A percentile compares a stretch with the other conserved stretches of the same genome.
These are phyloP conservation scores for Fusarium succisae DNA, from an alignment of 2,329 filamentous ascomycete species.

Conservation along the genomic window DNA sequence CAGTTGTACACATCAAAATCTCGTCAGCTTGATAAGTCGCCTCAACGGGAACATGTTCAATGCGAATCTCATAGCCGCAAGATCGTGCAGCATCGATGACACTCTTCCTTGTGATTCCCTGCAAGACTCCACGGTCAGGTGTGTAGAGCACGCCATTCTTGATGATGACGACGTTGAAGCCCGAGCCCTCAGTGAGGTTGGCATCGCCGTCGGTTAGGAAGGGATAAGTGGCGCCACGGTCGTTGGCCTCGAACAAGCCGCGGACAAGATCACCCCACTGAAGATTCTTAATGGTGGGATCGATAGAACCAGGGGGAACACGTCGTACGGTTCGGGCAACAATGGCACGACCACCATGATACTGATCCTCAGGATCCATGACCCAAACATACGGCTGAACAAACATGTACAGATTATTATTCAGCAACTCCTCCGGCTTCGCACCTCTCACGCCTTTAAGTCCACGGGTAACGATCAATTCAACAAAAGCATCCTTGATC, in stretches of 20 bases:
- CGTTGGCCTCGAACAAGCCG: constrained; percentile 56
- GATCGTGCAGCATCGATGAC: constrained; percentile 55
- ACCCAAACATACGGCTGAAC: constrained; percentile 60
- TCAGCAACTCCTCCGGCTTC: constrained; percentile 47
- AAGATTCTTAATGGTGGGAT: constrained; percentile 62
- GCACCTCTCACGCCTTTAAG: constrained; percentile 52
- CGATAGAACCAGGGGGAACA: constrained; percentile 56
- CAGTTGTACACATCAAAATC: constrained; percentile 63
- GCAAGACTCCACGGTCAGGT: constrained; percentile 56
- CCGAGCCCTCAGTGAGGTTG: constrained; percentile 60
- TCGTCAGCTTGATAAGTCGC: constrained; percentile 55
- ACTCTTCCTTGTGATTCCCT: constrained; percentile 59
- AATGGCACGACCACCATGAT: constrained; percentile 52
- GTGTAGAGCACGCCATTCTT: constrained; percentile 58
- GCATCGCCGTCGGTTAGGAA: constrained; percentile 61
- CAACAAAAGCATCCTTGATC: constrained; percentile 60
- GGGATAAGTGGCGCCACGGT: constrained; percentile 57
- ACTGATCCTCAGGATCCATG: constrained; percentile 57
- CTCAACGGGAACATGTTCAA: constrained; percentile 9
- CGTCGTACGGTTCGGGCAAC: constrained; percentile 57
- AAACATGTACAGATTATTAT: constrained; percentile 59
- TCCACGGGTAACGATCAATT: constrained; percentile 61
- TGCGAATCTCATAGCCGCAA: constrained; percentile 46
- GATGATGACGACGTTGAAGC: constrained; percentile 59
- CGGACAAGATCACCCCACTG: constrained; percentile 61